Conservation (phyloP, 2,329 filamentous ascomycete species). For the Ophiostoma perfectum region DNA sequence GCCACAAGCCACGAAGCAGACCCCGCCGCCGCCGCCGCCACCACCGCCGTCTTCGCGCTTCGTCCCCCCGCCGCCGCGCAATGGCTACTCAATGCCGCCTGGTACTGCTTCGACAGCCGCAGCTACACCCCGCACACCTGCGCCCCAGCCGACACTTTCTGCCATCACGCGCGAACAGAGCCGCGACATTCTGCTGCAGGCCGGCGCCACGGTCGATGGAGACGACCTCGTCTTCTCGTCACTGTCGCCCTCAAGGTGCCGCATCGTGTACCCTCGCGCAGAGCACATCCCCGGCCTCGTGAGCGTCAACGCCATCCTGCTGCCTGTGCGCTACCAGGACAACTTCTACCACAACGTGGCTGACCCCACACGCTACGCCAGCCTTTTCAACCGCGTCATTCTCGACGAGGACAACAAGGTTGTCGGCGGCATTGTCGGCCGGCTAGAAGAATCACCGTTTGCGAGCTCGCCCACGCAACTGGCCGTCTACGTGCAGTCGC, state of each 20-base stretch:
- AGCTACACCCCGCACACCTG: slow-evolving; percentile 14
- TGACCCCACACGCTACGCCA: slow-evolving; percentile 43
- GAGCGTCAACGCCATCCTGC: slow-evolving; percentile 60
- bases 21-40: slow-evolving; percentile 30
- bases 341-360: slow-evolving; percentile 55
- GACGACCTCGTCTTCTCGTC: slow-evolving; percentile 21
- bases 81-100: slow-evolving; percentile 1
- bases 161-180: slow-evolving; percentile 21
- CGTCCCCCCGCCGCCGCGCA: slow-evolving; percentile 23
- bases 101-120: not conserved
- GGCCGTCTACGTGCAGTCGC: slow-evolving; percentile 59
- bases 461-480: slow-evolving; percentile 29
- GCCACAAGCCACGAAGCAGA: not conserved
- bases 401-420: slow-evolving; percentile 43
- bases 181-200: slow-evolving; percentile 26
- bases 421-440: slow-evolving; percentile 57
- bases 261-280: slow-evolving; percentile 30
- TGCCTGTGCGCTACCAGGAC: slow-evolving; percentile 59
- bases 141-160: slow-evolving; percentile 17
- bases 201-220: slow-evolving; percentile 17
- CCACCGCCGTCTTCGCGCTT: slow-evolving; percentile 26
- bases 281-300: slow-evolving; percentile 54
- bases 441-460: slow-evolving; percentile 44
- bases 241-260: slow-evolving; percentile 25
- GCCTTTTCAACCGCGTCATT: slow-evolving; percentile 55